phyloP scores from a whole-genome alignment of 352 stramenopile genomes.

The Pythium coloratum region DNA sequence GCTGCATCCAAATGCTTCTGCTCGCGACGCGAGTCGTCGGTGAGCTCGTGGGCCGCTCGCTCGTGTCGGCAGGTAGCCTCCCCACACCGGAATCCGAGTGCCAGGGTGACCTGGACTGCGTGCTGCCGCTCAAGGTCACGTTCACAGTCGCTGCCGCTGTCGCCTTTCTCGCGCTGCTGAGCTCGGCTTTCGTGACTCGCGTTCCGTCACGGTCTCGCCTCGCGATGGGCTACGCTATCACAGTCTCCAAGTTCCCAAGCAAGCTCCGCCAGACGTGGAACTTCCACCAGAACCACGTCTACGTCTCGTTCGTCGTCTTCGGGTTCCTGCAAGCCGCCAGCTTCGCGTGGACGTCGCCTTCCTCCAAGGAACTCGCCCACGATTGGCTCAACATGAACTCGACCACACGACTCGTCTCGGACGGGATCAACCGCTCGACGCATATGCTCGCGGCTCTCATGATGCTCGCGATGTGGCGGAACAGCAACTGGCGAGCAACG shows the following conservation, averaged over 20 bases:
- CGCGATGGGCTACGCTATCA: slow-evolving; percentile 11
- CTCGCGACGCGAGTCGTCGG: slow-evolving; percentile 22
- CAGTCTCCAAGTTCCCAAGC: neutral
- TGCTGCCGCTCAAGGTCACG: slow-evolving; percentile 6
- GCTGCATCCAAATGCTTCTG: slow-evolving; percentile 21
- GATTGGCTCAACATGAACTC: slow-evolving; percentile 1
- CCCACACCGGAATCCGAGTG: neutral
- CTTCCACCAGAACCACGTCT: slow-evolving; percentile 10
- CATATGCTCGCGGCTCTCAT: slow-evolving; percentile 12
- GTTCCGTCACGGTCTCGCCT: slow-evolving; percentile 8
- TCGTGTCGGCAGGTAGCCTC: slow-evolving; percentile 5
- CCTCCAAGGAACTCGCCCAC: neutral
- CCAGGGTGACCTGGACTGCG: slow-evolving; percentile 8
- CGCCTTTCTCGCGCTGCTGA: slow-evolving; percentile 1
- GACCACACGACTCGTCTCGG: slow-evolving; percentile 3
- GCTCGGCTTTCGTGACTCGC: slow-evolving; percentile 2
- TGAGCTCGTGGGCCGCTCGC: slow-evolving; percentile 7
- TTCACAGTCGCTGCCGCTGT: slow-evolving; percentile 3
- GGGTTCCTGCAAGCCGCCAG: slow-evolving; percentile 21
- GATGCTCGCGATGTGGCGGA: slow-evolving; percentile 15
- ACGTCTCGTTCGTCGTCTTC: slow-evolving; percentile 22
- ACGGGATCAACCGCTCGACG: slow-evolving; percentile 9
- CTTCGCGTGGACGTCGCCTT: slow-evolving; percentile 10
- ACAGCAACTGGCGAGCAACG: slow-evolving; percentile 21
- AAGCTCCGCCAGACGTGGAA: slow-evolving; percentile 11